phyloP scores from a whole-genome alignment of 768 basidiomycete genomes.

The Dentipellis fragilis region DNA sequence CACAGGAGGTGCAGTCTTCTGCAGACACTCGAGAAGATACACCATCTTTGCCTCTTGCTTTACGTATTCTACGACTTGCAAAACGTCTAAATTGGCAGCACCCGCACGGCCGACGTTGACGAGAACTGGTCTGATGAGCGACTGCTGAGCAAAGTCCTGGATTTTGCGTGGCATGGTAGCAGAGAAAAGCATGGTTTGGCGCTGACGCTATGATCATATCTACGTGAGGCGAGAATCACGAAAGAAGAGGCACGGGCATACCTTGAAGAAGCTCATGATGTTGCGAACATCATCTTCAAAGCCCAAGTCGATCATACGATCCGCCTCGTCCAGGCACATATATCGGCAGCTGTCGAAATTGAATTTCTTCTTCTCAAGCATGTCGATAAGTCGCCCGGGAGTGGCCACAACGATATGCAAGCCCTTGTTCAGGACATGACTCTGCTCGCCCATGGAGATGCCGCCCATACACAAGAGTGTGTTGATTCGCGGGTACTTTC shows the following conservation, averaged over 20 bases:
- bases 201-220: constrained; percentile 58
- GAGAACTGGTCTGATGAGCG: constrained; percentile 86
- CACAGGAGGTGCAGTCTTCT: constrained; percentile 96
- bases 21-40: constrained; percentile 91
- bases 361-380: constrained; percentile 92
- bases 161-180: constrained; percentile 99
- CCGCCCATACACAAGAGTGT: constrained; percentile 93
- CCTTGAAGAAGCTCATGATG: constrained; percentile 99
- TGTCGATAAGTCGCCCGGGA: constrained; percentile 93
- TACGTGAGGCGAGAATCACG: not conserved
- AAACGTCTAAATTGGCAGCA: constrained; percentile 92
- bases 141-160: constrained; percentile 96
- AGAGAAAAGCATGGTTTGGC: constrained; percentile 94
- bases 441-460: constrained; percentile 97
- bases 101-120: constrained; percentile 98
- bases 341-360: constrained; percentile 92
- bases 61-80: constrained; percentile 96
- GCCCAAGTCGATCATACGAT: constrained; percentile 97
- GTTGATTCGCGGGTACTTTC: constrained; percentile 78
- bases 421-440: constrained; percentile 82
- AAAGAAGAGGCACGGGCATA: constrained; percentile 22
- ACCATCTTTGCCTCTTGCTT: constrained; percentile 99
- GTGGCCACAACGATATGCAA: constrained; percentile 96
- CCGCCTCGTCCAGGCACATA: constrained; percentile 98
- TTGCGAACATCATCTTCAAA: constrained; percentile 98